Conservation (phyloP, 345 rosid species). For the Acer saccharum region DNA sequence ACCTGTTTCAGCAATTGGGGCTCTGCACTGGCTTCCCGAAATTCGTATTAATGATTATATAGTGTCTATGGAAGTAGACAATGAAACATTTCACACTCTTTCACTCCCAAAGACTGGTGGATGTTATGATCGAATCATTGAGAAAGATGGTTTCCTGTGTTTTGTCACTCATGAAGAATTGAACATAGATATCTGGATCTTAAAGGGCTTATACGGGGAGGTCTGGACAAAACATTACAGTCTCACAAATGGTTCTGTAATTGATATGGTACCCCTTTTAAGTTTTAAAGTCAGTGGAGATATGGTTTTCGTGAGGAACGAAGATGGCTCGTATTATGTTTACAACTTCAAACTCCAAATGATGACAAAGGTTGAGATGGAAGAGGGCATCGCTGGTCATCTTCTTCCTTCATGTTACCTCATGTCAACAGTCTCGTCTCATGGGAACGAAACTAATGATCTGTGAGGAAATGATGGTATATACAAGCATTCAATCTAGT, state of each 20-base stretch:
- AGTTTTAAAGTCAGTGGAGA: constrained; percentile 40
- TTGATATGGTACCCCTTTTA: constrained; percentile 44
- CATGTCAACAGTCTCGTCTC: constrained; percentile 53
- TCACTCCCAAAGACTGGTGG: constrained; percentile 38
- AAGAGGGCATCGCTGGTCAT: not conserved
- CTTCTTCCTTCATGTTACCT: constrained; percentile 22
- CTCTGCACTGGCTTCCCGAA: constrained; percentile 50
- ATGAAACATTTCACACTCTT: constrained; percentile 35
- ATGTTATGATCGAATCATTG: constrained; percentile 38
- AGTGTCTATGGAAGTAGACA: constrained; percentile 44
- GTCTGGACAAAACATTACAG: constrained; percentile 37
- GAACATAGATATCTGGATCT: constrained; percentile 45
- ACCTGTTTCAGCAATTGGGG: constrained; percentile 46
- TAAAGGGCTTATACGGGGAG: constrained; percentile 29
- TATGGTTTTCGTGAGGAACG: constrained; percentile 39
- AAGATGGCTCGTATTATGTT: constrained; percentile 36
- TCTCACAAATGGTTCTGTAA: constrained; percentile 30
- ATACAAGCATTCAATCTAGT: not conserved
- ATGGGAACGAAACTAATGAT: constrained; percentile 24
- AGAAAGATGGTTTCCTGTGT: constrained; percentile 40
- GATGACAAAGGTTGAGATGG: constrained; percentile 37
- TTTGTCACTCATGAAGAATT: constrained; percentile 37
- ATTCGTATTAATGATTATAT: constrained; percentile 33
- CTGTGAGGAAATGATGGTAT: not conserved
- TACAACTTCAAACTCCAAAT: constrained; percentile 27